Evolutionary conservation across 345 rosid genomes (phyloP), one percentile per base, ranked within the genome.

Genomic region (Boechera stricta): DNA sequence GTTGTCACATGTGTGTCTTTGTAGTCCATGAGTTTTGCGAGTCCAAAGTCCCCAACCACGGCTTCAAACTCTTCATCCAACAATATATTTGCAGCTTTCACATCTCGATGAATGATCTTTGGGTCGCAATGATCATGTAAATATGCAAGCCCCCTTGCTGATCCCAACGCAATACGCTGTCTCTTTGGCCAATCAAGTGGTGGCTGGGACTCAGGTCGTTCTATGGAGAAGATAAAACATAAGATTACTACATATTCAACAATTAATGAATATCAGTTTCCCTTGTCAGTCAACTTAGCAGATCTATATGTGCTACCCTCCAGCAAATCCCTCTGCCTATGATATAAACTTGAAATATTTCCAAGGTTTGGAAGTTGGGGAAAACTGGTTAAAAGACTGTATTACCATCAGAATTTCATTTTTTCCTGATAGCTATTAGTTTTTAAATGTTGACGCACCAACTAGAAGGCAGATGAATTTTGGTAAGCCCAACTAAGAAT

Each of bases 51-150:
- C 9, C 99, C 99, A 0, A 95, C 99, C 52, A 94, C 97, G 15
- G 99, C 99, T 79, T 92, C 99, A 55, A 86, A 94, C 7, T 88
- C 80, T 52, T 92, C 99, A 73, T 95, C 99, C 9, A 95, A 91
- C 78, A 95, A 81, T 67, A 95, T 88, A 66, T 95, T 95, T 48
- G 99, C 99, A 33, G 99, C 99, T 84, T 95, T 95, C n/a, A 95
- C 99, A 75, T 95, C 99, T 67, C 99, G 85, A 61, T 95, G 99
- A 55, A 95, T 95, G 47, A 95, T 95, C 82, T 95, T 95, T 5
- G 99, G 99, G 82, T 92, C 97, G 56, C 99, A 95, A 62, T 94
- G 99, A 77, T 95, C 99, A 10, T 95, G 99, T 63, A 95, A 91
- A 78, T 95, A 95, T 28, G 93, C 74, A 35, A 95, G 87, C 69